phyloP scores from a whole-genome alignment of 2,329 filamentous ascomycete species.

The Sarocladium brachiariae region DNA sequence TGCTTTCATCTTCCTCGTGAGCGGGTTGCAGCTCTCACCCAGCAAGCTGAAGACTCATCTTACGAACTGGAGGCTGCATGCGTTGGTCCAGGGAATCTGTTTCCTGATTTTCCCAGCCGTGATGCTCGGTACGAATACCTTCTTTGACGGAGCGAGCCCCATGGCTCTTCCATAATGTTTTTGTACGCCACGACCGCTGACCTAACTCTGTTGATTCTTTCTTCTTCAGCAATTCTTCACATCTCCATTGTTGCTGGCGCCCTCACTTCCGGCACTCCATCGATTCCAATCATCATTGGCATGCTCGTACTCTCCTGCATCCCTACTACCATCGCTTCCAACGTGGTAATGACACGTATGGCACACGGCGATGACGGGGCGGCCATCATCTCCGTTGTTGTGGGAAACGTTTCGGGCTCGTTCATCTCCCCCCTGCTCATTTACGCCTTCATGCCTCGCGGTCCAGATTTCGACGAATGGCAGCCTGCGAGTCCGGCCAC shows the following conservation, averaged over 20 bases:
- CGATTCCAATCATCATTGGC: conserved; percentile 58
- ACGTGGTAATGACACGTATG: conserved; percentile 66
- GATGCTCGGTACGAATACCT: conserved; percentile 45
- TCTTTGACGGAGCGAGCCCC: no score
- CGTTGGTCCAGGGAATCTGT: conserved; percentile 59
- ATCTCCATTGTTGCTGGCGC: conserved; percentile 40
- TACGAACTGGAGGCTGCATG: conserved; percentile 60
- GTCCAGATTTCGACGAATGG: conserved; percentile 46
- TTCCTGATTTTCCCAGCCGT: conserved; percentile 60
- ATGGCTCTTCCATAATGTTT: no score
- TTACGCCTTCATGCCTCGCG: conserved; percentile 50
- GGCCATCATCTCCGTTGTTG: conserved; percentile 56
- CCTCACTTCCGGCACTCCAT: conserved; percentile 48
- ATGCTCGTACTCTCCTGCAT: conserved; percentile 62
- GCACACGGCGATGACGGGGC: conserved; percentile 55
- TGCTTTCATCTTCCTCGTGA: conserved; percentile 63
- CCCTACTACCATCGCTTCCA: conserved; percentile 66
- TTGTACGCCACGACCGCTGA: no score
- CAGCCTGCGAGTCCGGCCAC: conserved; percentile 45
- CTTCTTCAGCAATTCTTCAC: conserved; percentile 33
- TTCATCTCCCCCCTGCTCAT: conserved; percentile 61
- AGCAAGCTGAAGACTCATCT: conserved; percentile 54
- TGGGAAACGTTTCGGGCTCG: conserved; percentile 63
- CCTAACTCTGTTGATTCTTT: background rate
- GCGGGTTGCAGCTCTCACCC: conserved; percentile 60